Base-by-base conservation (phyloP, 352 stramenopile genomes). In the Elongisporangium undulatum region DNA sequence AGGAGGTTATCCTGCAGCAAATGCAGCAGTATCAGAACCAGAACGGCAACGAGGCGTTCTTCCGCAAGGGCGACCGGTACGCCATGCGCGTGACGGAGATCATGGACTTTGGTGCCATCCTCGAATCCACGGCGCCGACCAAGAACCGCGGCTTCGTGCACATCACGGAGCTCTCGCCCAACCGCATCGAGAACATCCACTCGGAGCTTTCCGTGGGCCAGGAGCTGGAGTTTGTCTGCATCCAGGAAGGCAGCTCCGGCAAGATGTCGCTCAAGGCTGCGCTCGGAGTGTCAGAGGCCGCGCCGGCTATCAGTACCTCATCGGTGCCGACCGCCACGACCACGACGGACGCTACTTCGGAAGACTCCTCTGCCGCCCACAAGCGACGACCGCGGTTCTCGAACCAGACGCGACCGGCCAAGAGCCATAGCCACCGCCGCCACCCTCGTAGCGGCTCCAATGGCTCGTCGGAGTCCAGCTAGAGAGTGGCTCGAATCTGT, bases 81-180 rank as follows among this genome's bases (percentile, higher is more conserved):
- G 86, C 87, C 58, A 98, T 97, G 59, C 93, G 82, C 19, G 91
- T 99, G 55, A 88, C 84, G 22, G 87, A 98, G 55, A 64, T 99
- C 10, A 93, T 98, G 71, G 96, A 99, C 68, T 99, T 98, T 71
- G 97, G 97, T 26, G 92, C 90, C 19, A 86, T 98, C 53, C 81
- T 99, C 50, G 80, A 93, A 63, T 75, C 80, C 21, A 85, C 69
- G 19, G 62, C 67, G 51, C 79, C 91, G 24, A 63, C 92, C 38
- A 72, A 77, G 23, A 83, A 97, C 56, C 85, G 95, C 29, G 97
- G 88, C 45, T 90, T 99, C 41, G 81, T 99, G 29, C 97, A 99
- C 80, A 91, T 98, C 55, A 97, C 89, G 34, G 91, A 99, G 68
- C 68, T 98, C n/a, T 69, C 85, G 2, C 67, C 76, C 53, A 58